These are phyloP conservation scores for Ilex aquifolium DNA, from an alignment of 257 asterid species.

Conservation along the genomic window DNA sequence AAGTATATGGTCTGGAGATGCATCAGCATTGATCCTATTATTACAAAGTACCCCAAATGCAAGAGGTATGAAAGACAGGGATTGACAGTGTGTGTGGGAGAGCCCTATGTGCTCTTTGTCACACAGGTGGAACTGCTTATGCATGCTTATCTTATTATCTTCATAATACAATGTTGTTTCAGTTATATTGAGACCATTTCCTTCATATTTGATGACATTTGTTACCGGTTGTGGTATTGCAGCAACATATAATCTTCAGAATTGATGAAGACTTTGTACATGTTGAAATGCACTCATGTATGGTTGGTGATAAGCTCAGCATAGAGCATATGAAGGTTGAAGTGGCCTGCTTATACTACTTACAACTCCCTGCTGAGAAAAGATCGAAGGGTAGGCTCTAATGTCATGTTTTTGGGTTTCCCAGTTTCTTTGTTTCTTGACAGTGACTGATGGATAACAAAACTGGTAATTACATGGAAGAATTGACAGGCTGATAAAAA, in stretches of 20 bases:
- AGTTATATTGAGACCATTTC: background rate
- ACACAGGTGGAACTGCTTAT: no score
- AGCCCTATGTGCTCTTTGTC: no score
- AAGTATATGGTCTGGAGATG: background rate
- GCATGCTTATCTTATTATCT: no score
- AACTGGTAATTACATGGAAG: no score
- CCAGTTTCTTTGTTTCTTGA: background rate
- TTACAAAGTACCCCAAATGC: no score
- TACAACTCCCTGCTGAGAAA: slow-evolving; percentile 57
- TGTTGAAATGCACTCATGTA: slow-evolving; percentile 37
- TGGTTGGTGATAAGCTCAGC: slow-evolving; percentile 38
- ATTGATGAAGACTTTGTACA: slow-evolving; percentile 48
- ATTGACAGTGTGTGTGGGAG: background rate
- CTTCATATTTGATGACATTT: background rate
- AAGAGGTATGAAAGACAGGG: background rate
- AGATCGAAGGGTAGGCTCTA: slow-evolving; percentile 59
- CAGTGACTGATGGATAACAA: background rate
- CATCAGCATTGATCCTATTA: background rate
- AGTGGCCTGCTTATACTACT: slow-evolving; percentile 77
- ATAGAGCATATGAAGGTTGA: slow-evolving; percentile 70
- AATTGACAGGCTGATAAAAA: no score
- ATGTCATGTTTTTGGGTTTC: background rate
- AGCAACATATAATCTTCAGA: slow-evolving; percentile 52
- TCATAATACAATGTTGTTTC: no score
- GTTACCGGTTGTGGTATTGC: slow-evolving; percentile 28